Percentiles rank a stretch among this genome's conserved stretches.
Evolutionary conservation across 176 grass and related monocot genomes (phyloP).

Genomic region (Dendrocalamus sinicus): DNA sequence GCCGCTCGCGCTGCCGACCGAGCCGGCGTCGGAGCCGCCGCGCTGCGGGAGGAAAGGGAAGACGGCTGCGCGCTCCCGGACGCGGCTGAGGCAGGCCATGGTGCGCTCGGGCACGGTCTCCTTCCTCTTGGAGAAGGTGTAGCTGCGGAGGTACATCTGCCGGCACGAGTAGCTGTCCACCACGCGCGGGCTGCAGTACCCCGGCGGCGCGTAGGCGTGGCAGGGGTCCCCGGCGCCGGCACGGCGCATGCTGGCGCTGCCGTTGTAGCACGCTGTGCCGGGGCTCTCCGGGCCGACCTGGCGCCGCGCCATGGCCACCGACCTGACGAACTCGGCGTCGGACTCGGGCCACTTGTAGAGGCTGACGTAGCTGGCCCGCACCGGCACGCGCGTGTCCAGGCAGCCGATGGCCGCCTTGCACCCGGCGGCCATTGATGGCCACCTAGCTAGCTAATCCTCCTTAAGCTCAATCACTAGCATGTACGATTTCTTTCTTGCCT

Average conservation of each 20-base stretch:
- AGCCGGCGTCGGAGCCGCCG: conserved; percentile 29
- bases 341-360: conserved; percentile 99
- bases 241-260: conserved; percentile 30
- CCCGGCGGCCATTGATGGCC: conserved; percentile 59
- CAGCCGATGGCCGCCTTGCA: conserved; percentile 69
- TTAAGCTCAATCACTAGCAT: not conserved
- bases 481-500: not conserved
- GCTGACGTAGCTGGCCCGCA: conserved; percentile 79
- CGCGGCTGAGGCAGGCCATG: conserved; percentile 64
- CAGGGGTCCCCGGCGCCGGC: not conserved
- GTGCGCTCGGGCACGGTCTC: conserved; percentile 86
- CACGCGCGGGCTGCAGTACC: conserved; percentile 51
- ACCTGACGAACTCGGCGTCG: conserved; percentile 89
- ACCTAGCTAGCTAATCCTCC: not conserved
- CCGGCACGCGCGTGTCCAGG: conserved; percentile 64
- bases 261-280: not conserved
- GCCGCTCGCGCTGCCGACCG: conserved; percentile 39
- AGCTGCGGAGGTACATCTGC: conserved; percentile 94
- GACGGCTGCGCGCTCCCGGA: conserved; percentile 60
- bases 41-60: conserved; percentile 61
- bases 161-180: conserved; percentile 97
- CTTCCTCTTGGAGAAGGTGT: conserved; percentile 89
- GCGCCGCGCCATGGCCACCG: conserved; percentile 61
- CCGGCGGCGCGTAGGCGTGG: not conserved
- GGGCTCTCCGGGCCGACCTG: conserved; percentile 37